These are phyloP conservation scores for Multifurca ochricompacta DNA, from an alignment of 768 basidiomycete species.

Conservation along the genomic window DNA sequence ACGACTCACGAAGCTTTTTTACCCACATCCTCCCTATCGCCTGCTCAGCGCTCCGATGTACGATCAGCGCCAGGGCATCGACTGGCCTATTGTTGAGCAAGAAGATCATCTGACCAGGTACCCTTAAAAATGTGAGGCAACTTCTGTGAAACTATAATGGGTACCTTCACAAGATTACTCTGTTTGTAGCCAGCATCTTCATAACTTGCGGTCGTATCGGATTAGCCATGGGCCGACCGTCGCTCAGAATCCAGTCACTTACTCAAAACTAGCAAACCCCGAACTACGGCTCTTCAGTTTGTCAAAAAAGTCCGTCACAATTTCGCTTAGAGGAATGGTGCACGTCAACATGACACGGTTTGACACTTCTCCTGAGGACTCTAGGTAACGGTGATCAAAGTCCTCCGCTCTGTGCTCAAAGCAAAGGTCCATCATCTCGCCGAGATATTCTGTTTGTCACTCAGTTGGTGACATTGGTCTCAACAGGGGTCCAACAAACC, in stretches of 20 bases:
- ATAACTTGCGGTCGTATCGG: conserved; percentile 47
- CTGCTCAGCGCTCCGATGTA: conserved; percentile 75
- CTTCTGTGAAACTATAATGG: conserved; percentile 9
- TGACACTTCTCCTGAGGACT: conserved; percentile 42
- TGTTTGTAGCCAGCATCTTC: conserved; percentile 85
- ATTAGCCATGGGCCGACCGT: background rate
- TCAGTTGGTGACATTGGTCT: background rate
- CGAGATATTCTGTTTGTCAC: conserved; percentile 64
- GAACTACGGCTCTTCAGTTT: conserved; percentile 88
- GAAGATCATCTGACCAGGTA: conserved; percentile 66
- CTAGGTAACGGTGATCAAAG: conserved; percentile 78
- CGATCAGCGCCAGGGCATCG: conserved; percentile 88
- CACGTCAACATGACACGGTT: conserved; percentile 77
- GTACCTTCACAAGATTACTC: conserved; percentile 78
- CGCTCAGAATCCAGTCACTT: conserved; percentile 26
- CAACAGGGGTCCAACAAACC: conserved; percentile 37
- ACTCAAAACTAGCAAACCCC: conserved; percentile 91
- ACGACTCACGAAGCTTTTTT: conserved; percentile 75
- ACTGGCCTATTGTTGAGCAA: conserved; percentile 83
- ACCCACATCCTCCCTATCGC: conserved; percentile 77
- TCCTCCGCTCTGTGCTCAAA: conserved; percentile 77
- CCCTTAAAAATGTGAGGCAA: background rate
- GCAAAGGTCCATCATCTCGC: conserved; percentile 94
- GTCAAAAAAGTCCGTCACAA: conserved; percentile 94
- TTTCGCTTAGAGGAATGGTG: conserved; percentile 80